Percentiles rank a stretch among this genome's conserved stretches.
These are phyloP conservation scores for Emmonsiellopsis sp. DNA, from an alignment of 2,329 filamentous ascomycete genomes.

Conservation along the genomic window DNA sequence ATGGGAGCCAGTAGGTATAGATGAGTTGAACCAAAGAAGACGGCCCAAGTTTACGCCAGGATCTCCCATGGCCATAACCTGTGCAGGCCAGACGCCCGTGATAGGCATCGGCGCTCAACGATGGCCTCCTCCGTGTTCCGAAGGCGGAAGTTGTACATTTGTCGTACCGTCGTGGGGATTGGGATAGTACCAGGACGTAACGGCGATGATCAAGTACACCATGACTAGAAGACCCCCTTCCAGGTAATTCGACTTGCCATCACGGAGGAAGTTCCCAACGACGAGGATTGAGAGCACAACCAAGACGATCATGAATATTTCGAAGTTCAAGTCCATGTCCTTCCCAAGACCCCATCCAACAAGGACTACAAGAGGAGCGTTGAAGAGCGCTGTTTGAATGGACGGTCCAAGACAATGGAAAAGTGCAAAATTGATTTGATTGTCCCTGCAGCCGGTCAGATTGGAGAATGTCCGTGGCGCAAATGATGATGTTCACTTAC, in stretches of 20 bases:
- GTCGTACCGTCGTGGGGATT: constrained; percentile 30
- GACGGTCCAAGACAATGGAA: constrained; percentile 79
- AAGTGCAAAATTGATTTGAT: constrained; percentile 68
- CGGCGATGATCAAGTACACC: constrained; percentile 54
- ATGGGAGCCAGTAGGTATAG: too few species aligned
- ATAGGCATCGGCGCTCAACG: neutral
- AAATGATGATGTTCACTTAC: constrained; percentile 33
- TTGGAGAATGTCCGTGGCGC: constrained; percentile 6
- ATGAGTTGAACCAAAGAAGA: too few species aligned
- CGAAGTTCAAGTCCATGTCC: constrained; percentile 71
- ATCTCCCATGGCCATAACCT: too few species aligned
- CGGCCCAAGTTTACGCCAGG: too few species aligned
- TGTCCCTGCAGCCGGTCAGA: constrained; percentile 23
- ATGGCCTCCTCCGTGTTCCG: neutral
- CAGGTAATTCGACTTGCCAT: constrained; percentile 83
- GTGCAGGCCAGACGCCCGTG: too few species aligned
- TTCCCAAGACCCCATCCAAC: constrained; percentile 70
- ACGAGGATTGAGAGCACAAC: constrained; percentile 77
- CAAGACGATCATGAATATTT: constrained; percentile 74
- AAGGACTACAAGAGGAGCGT: constrained; percentile 72
- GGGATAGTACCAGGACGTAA: constrained; percentile 54
- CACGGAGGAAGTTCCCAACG: constrained; percentile 76
- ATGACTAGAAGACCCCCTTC: constrained; percentile 71
- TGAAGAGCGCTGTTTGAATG: constrained; percentile 82
- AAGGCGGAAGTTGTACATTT: constrained; percentile 6